Conservation (phyloP, 1,139 yeast species). For the Blastobotrys proliferans region DNA sequence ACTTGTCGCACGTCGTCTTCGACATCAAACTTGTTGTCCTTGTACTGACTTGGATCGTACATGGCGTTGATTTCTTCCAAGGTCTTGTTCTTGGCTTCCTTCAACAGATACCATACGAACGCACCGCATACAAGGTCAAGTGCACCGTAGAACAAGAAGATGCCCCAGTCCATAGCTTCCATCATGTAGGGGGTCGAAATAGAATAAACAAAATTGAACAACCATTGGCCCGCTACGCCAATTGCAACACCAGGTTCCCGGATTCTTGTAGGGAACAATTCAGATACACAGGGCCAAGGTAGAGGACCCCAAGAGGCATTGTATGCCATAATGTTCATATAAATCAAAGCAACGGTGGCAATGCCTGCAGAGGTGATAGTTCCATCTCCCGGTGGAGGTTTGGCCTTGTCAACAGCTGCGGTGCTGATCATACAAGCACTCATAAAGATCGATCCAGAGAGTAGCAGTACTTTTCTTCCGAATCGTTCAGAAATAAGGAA, state of each 20-base stretch:
- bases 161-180: slow-evolving; percentile 37
- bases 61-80: slow-evolving; percentile 52
- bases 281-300: slow-evolving; percentile 55
- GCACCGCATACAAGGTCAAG: slow-evolving; percentile 52
- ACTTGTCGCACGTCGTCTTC: not conserved
- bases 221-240: slow-evolving; percentile 4
- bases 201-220: slow-evolving; percentile 3
- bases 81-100: slow-evolving; percentile 62
- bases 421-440: slow-evolving; percentile 11
- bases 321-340: slow-evolving; percentile 60
- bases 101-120: slow-evolving; percentile 57
- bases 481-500: slow-evolving; percentile 10
- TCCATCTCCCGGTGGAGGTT: slow-evolving; percentile 37
- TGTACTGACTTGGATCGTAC: not conserved
- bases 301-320: slow-evolving; percentile 68
- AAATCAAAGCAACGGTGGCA: slow-evolving; percentile 54
- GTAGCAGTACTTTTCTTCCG: slow-evolving; percentile 8
- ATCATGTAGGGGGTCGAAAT: slow-evolving; percentile 10
- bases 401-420: slow-evolving; percentile 44
- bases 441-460: slow-evolving; percentile 9
- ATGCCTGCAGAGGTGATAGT: slow-evolving; percentile 39
- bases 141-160: slow-evolving; percentile 57
- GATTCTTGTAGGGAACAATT: slow-evolving; percentile 45
- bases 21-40: not conserved
- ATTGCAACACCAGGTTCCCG: slow-evolving; percentile 6